phyloP scores from a whole-genome alignment of 2,329 filamentous ascomycete species.

The Rachicladosporium sp. region DNA sequence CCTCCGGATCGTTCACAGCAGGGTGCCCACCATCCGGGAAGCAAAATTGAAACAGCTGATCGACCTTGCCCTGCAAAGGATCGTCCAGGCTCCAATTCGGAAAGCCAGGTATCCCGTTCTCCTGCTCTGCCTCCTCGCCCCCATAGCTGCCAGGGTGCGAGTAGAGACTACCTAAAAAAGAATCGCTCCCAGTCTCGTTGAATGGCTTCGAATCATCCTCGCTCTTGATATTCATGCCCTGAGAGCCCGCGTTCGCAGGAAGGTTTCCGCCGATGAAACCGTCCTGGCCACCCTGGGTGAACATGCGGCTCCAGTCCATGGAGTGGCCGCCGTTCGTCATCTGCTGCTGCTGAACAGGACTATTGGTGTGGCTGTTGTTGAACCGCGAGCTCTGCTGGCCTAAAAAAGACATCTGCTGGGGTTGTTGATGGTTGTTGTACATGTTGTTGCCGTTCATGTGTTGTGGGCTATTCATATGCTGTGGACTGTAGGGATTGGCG shows the following conservation, averaged over 20 bases:
- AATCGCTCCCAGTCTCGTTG: constrained; percentile 33
- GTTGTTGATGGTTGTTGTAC: constrained; percentile 15
- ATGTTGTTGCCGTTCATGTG: constrained; percentile 8
- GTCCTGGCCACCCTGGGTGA: constrained; percentile 33
- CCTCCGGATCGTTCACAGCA: constrained; percentile 39
- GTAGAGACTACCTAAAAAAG: constrained; percentile 38
- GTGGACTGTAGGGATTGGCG: constrained; percentile 14
- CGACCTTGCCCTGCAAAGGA: constrained; percentile 34
- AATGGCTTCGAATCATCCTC: constrained; percentile 31
- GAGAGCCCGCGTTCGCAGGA: constrained; percentile 32
- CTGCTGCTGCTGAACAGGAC: constrained; percentile 13
- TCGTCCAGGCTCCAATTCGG: constrained; percentile 33
- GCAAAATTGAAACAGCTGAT: constrained; percentile 38
- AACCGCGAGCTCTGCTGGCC: constrained; percentile 26
- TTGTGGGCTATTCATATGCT: constrained; percentile 15
- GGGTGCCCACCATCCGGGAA: constrained; percentile 44
- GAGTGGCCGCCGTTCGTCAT: constrained; percentile 19
- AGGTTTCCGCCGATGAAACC: constrained; percentile 33
- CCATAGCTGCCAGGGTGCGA: constrained; percentile 32
- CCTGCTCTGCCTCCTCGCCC: constrained; percentile 23
- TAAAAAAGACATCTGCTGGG: constrained; percentile 25
- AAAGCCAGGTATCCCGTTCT: constrained; percentile 23
- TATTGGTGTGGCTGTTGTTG: constrained; percentile 24
- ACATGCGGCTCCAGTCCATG: constrained; percentile 34
- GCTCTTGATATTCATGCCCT: constrained; percentile 28